phyloP scores from a whole-genome alignment of 345 rosid species.

The Populus deltoides region DNA sequence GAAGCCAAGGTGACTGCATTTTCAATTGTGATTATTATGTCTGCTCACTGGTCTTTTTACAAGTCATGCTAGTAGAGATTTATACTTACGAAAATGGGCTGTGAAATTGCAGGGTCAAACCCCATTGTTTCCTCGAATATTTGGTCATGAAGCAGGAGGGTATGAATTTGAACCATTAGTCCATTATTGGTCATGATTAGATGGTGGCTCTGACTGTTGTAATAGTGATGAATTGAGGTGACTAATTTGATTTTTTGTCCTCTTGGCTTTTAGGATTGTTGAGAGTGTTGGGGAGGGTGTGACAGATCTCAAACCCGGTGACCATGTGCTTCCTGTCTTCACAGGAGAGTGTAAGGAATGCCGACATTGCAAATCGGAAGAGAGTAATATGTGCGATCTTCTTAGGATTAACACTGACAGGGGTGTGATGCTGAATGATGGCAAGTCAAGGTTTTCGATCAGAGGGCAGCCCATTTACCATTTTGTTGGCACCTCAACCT shows the following conservation, averaged over 20 bases:
- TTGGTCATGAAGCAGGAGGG: conserved; percentile 26
- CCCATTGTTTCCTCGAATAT: conserved; percentile 16
- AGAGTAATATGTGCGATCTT: conserved; percentile 38
- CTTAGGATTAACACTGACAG: conserved; percentile 40
- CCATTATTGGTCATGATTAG: neutral
- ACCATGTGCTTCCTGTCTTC: conserved; percentile 44
- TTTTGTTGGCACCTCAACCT: conserved; percentile 44
- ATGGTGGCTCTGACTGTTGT: too few species aligned
- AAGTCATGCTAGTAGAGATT: too few species aligned
- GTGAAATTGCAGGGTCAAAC: conserved; percentile 16
- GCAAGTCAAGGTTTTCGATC: conserved; percentile 38
- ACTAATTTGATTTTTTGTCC: neutral
- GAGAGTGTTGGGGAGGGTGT: conserved; percentile 47
- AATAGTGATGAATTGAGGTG: neutral
- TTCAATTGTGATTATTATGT: too few species aligned
- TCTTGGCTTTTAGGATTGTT: conserved; percentile 17
- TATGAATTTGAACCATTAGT: neutral
- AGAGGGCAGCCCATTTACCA: conserved; percentile 39
- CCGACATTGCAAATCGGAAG: conserved; percentile 33
- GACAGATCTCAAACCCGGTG: conserved; percentile 37
- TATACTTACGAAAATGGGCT: neutral
- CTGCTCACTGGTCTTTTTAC: too few species aligned
- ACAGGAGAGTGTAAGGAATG: conserved; percentile 41
- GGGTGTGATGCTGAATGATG: conserved; percentile 40
- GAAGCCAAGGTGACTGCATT: conserved; percentile 38